Evolutionary conservation across 116 monocot species (phyloP), one percentile per base, ranked within the genome.

Genomic region (Cymodocea nodosa): DNA sequence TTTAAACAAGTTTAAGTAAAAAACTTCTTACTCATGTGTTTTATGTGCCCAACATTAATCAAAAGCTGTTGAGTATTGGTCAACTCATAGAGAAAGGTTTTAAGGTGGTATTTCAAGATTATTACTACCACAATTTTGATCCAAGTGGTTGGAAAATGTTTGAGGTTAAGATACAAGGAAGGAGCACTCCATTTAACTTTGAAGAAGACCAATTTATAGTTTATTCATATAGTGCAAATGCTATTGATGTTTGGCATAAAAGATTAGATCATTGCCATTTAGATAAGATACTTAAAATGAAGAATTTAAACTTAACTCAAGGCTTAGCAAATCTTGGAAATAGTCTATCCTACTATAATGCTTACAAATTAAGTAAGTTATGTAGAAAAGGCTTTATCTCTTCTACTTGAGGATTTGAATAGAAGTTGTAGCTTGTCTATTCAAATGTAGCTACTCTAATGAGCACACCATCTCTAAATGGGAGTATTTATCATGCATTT

Each of bases 381-480:
- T 15, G n/a, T 52, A 52, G 1, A 52, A 52, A 52, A 17, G 0
- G n/a, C n/a, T 52, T 52, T n/a, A 4, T n/a, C 14, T 4, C 1
- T 11, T 10, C 52, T 15, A 52, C 52, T 52, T 15, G 52, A 2
- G 17, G 52, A 52, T 13, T n/a, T 15, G 14, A 14, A 52, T 15
- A 6, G 52, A 52, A 17, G 0, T n/a, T 52, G 4, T n/a, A 52
- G n/a, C n/a, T 52, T 15, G n/a, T 52, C n/a, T n/a, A n/a, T n/a
- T n/a, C n/a, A n/a, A n/a, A n/a, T n/a, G n/a, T n/a, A n/a, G n/a
- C n/a, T n/a, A n/a, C n/a, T n/a, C n/a, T n/a, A n/a, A n/a, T n/a
- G n/a, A n/a, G n/a, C n/a, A n/a, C n/a, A n/a, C n/a, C n/a, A n/a
- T 75, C 62, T 0, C 44, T 44, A 19, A 75, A 75, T 35, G 53